Conservation (phyloP, 2,329 filamentous ascomycete species). For the Bipolaris bicolor region DNA sequence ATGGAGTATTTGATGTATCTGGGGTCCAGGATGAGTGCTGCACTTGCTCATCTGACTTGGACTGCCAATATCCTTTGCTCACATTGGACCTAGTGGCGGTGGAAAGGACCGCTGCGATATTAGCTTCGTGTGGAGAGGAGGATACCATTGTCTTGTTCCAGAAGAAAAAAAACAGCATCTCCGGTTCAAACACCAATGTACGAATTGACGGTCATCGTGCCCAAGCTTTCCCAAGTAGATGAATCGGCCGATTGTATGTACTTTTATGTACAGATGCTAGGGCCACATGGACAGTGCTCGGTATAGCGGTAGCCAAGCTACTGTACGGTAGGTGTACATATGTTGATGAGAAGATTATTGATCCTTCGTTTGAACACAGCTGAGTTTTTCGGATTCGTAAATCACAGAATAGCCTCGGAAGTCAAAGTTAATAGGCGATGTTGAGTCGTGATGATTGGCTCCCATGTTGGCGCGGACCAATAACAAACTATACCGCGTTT, state of each 20-base stretch:
- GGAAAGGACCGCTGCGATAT: conserved; percentile 2
- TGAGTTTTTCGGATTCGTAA: not conserved
- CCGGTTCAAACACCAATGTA: not conserved
- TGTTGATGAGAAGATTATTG: not conserved
- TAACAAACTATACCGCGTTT: not conserved
- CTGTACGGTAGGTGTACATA: no score
- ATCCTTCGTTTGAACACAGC: not conserved
- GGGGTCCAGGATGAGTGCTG: not conserved
- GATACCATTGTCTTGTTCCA: not conserved
- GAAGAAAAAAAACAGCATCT: not conserved
- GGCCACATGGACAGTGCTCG: not conserved
- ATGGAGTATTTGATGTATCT: not conserved
- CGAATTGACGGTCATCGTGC: not conserved
- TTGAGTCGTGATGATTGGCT: conserved; percentile 1
- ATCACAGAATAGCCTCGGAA: not conserved
- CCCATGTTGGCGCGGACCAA: conserved; percentile 11
- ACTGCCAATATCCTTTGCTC: conserved; percentile 4
- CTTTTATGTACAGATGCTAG: not conserved
- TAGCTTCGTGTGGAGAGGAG: not conserved
- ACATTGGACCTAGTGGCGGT: not conserved
- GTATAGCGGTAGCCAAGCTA: not conserved
- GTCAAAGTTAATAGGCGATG: conserved; percentile 4
- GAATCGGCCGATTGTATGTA: not conserved
- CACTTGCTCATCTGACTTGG: not conserved
- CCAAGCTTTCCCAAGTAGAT: not conserved